phyloP scores from a whole-genome alignment of 768 basidiomycete species.

The Dentipellis fragilis region DNA sequence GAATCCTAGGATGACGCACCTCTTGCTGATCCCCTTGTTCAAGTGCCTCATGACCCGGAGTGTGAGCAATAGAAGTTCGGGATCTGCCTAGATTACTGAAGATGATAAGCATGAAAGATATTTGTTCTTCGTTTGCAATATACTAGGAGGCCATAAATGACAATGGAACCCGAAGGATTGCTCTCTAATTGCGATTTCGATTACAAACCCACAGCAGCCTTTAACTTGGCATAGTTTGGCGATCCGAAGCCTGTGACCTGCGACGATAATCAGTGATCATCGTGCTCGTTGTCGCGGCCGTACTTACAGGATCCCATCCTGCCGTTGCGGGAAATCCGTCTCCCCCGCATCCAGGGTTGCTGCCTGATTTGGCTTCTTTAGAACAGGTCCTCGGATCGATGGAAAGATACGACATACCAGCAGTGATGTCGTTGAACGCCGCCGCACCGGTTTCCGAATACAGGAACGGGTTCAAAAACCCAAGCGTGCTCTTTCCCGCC shows the following conservation, averaged over 20 bases:
- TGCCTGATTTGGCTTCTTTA: not conserved
- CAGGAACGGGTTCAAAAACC: constrained; percentile 22
- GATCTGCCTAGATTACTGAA: not conserved
- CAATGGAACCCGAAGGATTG: not conserved
- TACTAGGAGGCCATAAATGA: not conserved
- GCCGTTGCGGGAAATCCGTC: constrained; percentile 16
- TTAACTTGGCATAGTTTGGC: constrained; percentile 7
- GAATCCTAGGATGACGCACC: not conserved
- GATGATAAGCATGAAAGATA: not conserved
- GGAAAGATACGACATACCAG: constrained; percentile 5
- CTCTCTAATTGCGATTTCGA: not conserved
- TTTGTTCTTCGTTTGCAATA: not conserved
- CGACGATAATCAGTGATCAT: not conserved
- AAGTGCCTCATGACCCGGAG: not conserved
- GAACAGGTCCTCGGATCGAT: too few species aligned
- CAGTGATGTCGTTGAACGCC: constrained; percentile 19
- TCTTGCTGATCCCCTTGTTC: not conserved
- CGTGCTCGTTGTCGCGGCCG: not conserved
- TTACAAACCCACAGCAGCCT: not conserved
- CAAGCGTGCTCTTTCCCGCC: constrained; percentile 16
- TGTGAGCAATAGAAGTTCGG: not conserved
- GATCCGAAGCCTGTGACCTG: constrained; percentile 13
- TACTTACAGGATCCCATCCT: constrained; percentile 20
- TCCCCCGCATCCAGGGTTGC: constrained; percentile 19
- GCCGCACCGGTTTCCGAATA: constrained; percentile 12